Conservation (phyloP, 2,329 filamentous ascomycete genomes). For the Claviceps maximensis region DNA sequence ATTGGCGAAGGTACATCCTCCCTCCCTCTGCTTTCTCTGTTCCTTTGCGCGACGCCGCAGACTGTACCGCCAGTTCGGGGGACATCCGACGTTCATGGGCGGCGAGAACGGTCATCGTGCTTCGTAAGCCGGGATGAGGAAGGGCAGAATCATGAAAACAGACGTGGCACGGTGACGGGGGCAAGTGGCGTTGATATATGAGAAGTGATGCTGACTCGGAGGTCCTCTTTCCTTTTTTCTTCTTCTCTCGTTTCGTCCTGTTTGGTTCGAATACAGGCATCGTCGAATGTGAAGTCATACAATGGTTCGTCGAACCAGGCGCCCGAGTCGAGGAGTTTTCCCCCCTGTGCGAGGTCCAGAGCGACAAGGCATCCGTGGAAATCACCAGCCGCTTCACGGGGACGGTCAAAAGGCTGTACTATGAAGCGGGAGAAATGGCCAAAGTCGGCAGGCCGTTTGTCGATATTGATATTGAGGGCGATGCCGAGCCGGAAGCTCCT, state of each 20-base stretch:
- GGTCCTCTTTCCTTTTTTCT: no score
- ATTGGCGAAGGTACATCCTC: conserved; percentile 62
- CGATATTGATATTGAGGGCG: conserved; percentile 84
- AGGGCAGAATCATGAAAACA: no score
- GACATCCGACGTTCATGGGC: neutral
- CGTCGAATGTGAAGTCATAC: conserved; percentile 95
- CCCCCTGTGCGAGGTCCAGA: conserved; percentile 94
- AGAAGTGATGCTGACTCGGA: neutral
- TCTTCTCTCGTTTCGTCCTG: no score
- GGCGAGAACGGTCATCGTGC: no score
- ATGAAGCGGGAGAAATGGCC: conserved; percentile 91
- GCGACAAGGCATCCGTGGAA: conserved; percentile 82
- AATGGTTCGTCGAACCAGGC: conserved; percentile 97
- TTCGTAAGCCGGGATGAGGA: no score
- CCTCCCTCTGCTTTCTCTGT: neutral
- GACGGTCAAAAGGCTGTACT: conserved; percentile 91
- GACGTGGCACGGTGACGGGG: no score
- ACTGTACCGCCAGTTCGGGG: no score
- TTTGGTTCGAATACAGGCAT: conserved; percentile 48
- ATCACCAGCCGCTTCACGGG: conserved; percentile 94
- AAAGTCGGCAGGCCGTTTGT: conserved; percentile 89
- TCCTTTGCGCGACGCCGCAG: conserved; percentile 1
- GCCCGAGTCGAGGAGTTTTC: conserved; percentile 96
- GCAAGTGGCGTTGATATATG: no score
- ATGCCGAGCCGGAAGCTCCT: conserved; percentile 35